Evolutionary conservation across 164 flowering plant species (phyloP), one percentile per base, ranked within the genome.

Genomic region (Taxillus chinensis): DNA sequence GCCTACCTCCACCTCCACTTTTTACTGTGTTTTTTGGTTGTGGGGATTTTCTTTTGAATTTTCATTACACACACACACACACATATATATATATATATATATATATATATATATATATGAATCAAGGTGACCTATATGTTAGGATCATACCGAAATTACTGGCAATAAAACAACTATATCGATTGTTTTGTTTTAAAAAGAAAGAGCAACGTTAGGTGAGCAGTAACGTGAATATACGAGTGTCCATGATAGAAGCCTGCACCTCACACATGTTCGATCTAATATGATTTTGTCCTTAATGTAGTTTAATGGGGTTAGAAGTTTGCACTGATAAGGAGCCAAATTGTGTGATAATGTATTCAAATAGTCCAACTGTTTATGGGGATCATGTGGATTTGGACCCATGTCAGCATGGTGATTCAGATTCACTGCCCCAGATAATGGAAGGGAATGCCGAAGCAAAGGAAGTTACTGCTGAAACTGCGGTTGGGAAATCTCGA

Each of bases 271-370:
- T 3, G 12, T 8, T 8, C 1, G 10, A 14, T 3, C 12, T 8
- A 1, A 8, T 7, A 8, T 11, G 9, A 11, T 48, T 48, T 27
- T 58, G 67, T 51, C 46, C 42, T 15, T 62, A 43, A 60, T 66
- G 67, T 73, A 77, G 78, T 40, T 55, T 7, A 8, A 81, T 79
- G 85, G 83, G 72, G 52, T 61, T 75, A 49, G 83, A 77, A 52
- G 81, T 79, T 56, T 73, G 82, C 54, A 68, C 69, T 63, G 83
- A 77, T 66, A 77, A 77, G 62, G 75, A 73, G 69, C 63, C 81
- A 17, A 69, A 77, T 64, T 56, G 71, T 64, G 77, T 77, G 8
- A 66, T 67, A 46, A 15, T 61, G 8, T 79, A 68, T 66, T 63
- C 77, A 50, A 70, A 63, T 58, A 74, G 73, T 65, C 67, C 62